These are phyloP conservation scores for Coemansia sp. DNA, from an alignment of 192 early-diverging fungal genomes.

Conservation along the genomic window DNA sequence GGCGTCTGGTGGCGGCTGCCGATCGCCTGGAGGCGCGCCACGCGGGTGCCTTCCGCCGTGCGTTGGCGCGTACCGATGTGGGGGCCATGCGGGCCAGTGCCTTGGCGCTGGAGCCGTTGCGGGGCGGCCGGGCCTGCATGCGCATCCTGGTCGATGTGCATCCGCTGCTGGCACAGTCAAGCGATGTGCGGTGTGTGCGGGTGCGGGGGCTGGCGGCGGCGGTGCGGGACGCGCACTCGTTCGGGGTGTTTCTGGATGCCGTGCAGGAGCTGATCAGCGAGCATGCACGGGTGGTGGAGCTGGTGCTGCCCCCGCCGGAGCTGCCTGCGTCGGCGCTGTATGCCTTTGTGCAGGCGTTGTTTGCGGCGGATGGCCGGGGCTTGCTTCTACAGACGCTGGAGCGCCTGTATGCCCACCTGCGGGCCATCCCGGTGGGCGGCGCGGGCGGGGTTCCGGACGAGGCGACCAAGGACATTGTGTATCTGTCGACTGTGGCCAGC, in stretches of 20 bases:
- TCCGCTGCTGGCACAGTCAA: constrained; percentile 15
- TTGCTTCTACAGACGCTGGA: constrained; percentile 13
- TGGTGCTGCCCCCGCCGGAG: constrained; percentile 11
- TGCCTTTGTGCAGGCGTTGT: constrained; percentile 27
- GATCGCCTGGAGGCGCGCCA: constrained; percentile 25
- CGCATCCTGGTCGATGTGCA: constrained; percentile 23
- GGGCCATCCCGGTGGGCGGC: constrained; percentile 16
- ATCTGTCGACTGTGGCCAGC: constrained; percentile 32
- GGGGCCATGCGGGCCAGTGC: constrained; percentile 12
- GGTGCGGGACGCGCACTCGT: constrained; percentile 17
- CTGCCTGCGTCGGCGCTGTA: constrained; percentile 17
- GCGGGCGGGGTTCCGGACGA: constrained; percentile 21
- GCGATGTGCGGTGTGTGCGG: neutral
- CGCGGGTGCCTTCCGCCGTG: constrained; percentile 7
- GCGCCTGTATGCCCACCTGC: constrained; percentile 17
- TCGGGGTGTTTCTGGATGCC: constrained; percentile 19
- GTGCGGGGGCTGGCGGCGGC: neutral
- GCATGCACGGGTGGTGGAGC: constrained; percentile 18
- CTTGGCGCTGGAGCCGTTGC: constrained; percentile 15
- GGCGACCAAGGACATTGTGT: constrained; percentile 33
- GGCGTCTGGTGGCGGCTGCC: constrained; percentile 15
- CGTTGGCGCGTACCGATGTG: constrained; percentile 14
- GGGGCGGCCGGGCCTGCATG: constrained; percentile 36
- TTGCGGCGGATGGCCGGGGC: constrained; percentile 6
- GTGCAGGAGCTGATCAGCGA: constrained; percentile 18